Evolutionary conservation across 2,329 filamentous ascomycete species (phyloP).

Genomic region (Lecanicillium sp.): DNA sequence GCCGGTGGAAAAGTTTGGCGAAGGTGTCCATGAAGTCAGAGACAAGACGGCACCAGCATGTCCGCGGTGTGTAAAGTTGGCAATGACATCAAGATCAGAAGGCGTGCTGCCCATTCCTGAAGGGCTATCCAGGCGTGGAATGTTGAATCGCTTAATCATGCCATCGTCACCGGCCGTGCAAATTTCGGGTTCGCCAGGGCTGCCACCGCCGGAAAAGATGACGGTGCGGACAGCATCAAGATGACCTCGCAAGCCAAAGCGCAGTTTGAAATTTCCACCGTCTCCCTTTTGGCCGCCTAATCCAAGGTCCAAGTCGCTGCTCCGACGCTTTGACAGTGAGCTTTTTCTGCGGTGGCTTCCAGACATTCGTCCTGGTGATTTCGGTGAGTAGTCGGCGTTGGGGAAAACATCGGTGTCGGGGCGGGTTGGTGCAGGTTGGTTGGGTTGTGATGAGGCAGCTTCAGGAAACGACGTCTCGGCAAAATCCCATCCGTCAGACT

Average conservation of each 20-base stretch:
- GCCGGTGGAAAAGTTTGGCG: slow-evolving; percentile 81
- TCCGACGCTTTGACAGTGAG: slow-evolving; percentile 64
- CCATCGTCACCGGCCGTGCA: slow-evolving; percentile 95
- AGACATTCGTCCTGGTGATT: slow-evolving; percentile 65
- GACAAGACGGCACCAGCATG: slow-evolving; percentile 86
- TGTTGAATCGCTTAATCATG: slow-evolving; percentile 93
- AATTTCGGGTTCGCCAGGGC: slow-evolving; percentile 90
- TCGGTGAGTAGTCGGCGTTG: slow-evolving; percentile 67
- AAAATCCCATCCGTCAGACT: slow-evolving; percentile 85
- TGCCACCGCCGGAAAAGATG: slow-evolving; percentile 94
- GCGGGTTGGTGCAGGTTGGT: slow-evolving; percentile 46
- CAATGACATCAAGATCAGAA: slow-evolving; percentile 81
- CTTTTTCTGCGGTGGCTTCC: slow-evolving; percentile 71
- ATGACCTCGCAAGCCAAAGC: slow-evolving; percentile 86
- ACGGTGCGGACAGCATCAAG: slow-evolving; percentile 89
- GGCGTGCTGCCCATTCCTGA: slow-evolving; percentile 39
- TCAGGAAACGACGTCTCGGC: slow-evolving; percentile 66
- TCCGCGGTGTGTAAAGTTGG: slow-evolving; percentile 91
- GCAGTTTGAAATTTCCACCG: slow-evolving; percentile 75
- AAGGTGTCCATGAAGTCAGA: slow-evolving; percentile 77
- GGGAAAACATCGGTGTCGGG: slow-evolving; percentile 88
- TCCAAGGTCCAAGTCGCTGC: slow-evolving; percentile 56
- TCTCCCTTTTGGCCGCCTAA: slow-evolving; percentile 53
- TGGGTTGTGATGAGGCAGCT: slow-evolving; percentile 32
- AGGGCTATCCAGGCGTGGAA: slow-evolving; percentile 67